phyloP scores from a whole-genome alignment of 192 early-diverging fungal genomes.

The Lobosporangium transversale region DNA sequence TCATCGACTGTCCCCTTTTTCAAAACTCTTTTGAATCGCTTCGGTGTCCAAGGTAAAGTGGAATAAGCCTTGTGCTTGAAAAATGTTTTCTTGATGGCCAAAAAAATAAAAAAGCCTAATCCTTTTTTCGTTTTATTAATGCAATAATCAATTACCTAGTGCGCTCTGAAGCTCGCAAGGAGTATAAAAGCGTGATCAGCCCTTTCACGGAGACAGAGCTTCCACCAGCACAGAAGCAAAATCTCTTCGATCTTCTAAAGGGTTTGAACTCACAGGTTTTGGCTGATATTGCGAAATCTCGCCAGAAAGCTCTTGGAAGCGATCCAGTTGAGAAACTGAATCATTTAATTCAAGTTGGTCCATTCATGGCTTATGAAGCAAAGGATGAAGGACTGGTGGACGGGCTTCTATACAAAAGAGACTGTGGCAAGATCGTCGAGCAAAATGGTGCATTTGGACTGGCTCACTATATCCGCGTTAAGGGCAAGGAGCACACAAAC shows the following conservation, averaged over 20 bases:
- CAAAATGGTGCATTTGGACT: slow-evolving; percentile 41
- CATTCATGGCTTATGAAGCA: slow-evolving; percentile 61
- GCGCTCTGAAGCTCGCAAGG: slow-evolving; percentile 63
- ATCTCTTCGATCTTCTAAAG: slow-evolving; percentile 60
- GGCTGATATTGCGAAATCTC: slow-evolving; percentile 59
- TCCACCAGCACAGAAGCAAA: slow-evolving; percentile 65
- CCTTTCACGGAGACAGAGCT: slow-evolving; percentile 61
- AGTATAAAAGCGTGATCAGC: slow-evolving; percentile 68
- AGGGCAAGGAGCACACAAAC: slow-evolving; percentile 38
- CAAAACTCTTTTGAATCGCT: slow-evolving; percentile 63
- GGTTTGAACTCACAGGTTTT: slow-evolving; percentile 65
- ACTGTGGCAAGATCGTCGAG: slow-evolving; percentile 52
- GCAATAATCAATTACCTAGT: too few species aligned
- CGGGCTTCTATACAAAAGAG: slow-evolving; percentile 59
- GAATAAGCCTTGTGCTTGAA: too few species aligned
- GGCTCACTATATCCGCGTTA: slow-evolving; percentile 46
- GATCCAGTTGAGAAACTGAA: slow-evolving; percentile 56
- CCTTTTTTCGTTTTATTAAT: too few species aligned
- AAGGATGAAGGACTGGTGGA: slow-evolving; percentile 64
- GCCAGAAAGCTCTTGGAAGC: slow-evolving; percentile 34
- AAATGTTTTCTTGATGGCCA: too few species aligned
- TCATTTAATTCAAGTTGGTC: slow-evolving; percentile 64
- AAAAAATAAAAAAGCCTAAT: too few species aligned
- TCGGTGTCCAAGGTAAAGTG: slow-evolving; percentile 59
- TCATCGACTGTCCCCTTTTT: slow-evolving; percentile 61